Evolutionary conservation across 495 filamentous ascomycete species (phyloP), one percentile per base, ranked within the genome.

Genomic region (Xylaria flabelliformis): DNA sequence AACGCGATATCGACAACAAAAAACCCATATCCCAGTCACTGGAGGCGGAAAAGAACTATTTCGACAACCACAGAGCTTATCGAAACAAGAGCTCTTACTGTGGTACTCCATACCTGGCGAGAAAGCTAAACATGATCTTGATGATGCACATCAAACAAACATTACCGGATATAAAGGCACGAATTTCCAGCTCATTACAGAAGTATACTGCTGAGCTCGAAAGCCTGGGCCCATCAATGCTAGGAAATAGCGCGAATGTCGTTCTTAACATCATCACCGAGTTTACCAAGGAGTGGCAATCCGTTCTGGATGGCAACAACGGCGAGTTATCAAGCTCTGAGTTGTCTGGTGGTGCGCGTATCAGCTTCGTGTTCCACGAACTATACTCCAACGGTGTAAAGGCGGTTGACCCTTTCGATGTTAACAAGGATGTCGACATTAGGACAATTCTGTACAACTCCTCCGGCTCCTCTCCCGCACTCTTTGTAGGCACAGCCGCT

Each of bases 121-220:
- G 96, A 61, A 99, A 99, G 82, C 87, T 99, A 69, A 99, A 99
- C 81, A 86, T 99, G 81, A 98, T 99, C 82, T 89, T 99, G 71
- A 98, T 98, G 96, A 99, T 98, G 96, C 96, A 99, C 85, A 99
- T 99, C 86, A 99, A 99, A 83, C 96, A 99, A 85, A 99, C 96
- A 8, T 88, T 99, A 13, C 96, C 96, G 34, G 96, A 99, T 79
- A 99, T 99, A 86, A 99, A 98, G 82, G 92, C 91, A 21, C 92
- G 97, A 72, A 99, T 99, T 78, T 88, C 92, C 13, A 91, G 92
- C 70, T 97, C 94, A 44, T 88, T 99, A 62, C 92, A 95, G 77
- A 98, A 98, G 76, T 99, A 99, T 81, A 86, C 87, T 3, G 82
- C 90, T 46, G 97, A 99, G 81, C 88, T 99, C 26, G 80, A 86